Evolutionary conservation across 2,329 filamentous ascomycete species (phyloP).

Genomic region (Fusarium sp.): DNA sequence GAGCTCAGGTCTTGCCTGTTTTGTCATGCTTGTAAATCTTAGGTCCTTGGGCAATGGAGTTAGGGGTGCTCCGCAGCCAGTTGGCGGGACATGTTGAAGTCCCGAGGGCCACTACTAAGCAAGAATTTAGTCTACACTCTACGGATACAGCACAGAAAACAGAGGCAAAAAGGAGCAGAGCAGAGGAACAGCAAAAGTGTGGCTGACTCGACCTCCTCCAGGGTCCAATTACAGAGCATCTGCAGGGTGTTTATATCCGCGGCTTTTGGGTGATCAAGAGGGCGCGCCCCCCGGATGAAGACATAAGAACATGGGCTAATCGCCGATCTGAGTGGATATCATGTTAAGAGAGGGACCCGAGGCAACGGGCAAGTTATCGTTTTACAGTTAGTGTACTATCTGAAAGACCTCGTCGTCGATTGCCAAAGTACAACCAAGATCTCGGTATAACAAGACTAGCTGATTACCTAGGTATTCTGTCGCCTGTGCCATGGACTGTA

Average conservation of each 20-base stretch:
- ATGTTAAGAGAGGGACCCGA: slow-evolving; percentile 30
- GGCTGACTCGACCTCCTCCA: slow-evolving; percentile 5
- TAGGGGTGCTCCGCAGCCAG: not conserved
- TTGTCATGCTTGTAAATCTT: slow-evolving; percentile 50
- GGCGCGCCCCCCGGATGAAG: slow-evolving; percentile 35
- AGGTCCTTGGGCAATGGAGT: slow-evolving; percentile 3
- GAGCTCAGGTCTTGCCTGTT: slow-evolving; percentile 16
- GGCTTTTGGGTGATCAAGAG: slow-evolving; percentile 27
- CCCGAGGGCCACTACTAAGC: slow-evolving; percentile 20
- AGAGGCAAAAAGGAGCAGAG: not conserved
- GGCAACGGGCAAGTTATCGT: slow-evolving; percentile 18
- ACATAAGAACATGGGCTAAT: slow-evolving; percentile 36
- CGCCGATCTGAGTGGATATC: slow-evolving; percentile 42
- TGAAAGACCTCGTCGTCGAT: not conserved
- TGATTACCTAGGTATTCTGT: not conserved
- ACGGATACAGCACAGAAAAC: not conserved
- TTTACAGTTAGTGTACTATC: slow-evolving; percentile 27
- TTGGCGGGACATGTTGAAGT: slow-evolving; percentile 10
- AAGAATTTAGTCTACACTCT: not conserved
- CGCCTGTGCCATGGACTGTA: not conserved
- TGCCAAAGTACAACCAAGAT: slow-evolving; percentile 5
- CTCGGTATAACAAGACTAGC: slow-evolving; percentile 6
- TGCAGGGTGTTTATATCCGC: slow-evolving; percentile 34
- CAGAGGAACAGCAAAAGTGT: not conserved
- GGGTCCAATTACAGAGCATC: slow-evolving; percentile 30